Base-by-base conservation (phyloP, 2,329 filamentous ascomycete species). In the Amylocarpus encephaloides region DNA sequence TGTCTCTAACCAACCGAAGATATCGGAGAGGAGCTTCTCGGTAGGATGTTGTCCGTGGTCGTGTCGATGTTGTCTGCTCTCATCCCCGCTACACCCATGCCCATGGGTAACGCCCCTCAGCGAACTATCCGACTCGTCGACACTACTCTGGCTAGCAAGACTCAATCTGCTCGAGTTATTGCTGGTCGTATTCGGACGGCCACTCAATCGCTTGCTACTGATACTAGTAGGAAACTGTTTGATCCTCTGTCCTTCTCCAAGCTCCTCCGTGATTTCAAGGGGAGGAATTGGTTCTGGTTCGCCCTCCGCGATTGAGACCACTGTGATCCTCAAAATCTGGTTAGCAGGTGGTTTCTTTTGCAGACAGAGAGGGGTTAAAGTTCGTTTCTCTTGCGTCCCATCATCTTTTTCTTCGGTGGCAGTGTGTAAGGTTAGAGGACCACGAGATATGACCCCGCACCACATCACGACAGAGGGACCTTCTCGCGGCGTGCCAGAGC, bases 1-100 rank as follows among this genome's bases (percentile, higher is more conserved):
- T 44, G 84, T 79, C 59, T 91, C 82, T 35, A 96, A 71, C 92
- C 92, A 97, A 57, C 88, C 82, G 22, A 80, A 77, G 12, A 96
- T 82, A 64, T 94, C 88, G 16, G 82, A 76, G 26, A 93, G 70
- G 6, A 94, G 68, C 56, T 75, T 78, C 58, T 82, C 60, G 38
- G 63, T 61, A 19, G 67, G 65, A 46, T 64, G 59, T 50, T 67
- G 64, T 12, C 62, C 56, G 51, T 22, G 47, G 19, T 57, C 54
- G 35, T 62, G 57, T 29, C 38, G 43, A 16, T 47, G 44, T n/a
- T 47, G 44, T 18, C 48, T 54, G 16, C 29, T 40, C 48, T 58
- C 54, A 6, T 48, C 39, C 34, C 18, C 43, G 7, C 46, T 47
- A 6, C 26, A 32, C 49, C 30, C 12, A 33, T 42, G 15, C 3